A percentile compares a stretch with the other conserved stretches of the same genome.
These are phyloP conservation scores for Cenococcum geophilum DNA, from an alignment of 495 filamentous ascomycete genomes.

Conservation along the genomic window DNA sequence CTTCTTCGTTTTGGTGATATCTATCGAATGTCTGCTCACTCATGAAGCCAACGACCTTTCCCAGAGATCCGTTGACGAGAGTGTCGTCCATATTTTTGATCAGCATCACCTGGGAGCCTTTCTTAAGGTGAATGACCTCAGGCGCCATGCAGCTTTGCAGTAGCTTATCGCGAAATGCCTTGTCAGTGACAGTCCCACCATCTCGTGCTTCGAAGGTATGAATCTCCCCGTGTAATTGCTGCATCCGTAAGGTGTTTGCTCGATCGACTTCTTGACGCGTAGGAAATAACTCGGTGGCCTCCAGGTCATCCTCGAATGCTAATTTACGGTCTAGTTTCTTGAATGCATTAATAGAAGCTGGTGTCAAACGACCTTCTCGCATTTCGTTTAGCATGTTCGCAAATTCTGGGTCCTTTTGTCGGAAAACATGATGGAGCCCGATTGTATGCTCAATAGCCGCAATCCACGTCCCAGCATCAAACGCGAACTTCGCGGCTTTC, in stretches of 20 bases:
- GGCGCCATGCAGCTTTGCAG: constrained; percentile 92
- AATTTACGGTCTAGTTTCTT: constrained; percentile 62
- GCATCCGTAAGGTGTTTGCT: constrained; percentile 72
- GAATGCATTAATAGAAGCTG: constrained; percentile 65
- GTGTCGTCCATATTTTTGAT: constrained; percentile 97
- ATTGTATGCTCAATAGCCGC: constrained; percentile 94
- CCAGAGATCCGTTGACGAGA: constrained; percentile 89
- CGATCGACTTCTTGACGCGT: constrained; percentile 84
- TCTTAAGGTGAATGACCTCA: constrained; percentile 67
- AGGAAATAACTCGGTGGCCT: constrained; percentile 92
- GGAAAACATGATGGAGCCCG: constrained; percentile 89
- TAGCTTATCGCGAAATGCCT: constrained; percentile 62
- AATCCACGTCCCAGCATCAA: constrained; percentile 84
- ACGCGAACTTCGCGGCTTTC: constrained; percentile 75
- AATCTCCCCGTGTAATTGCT: constrained; percentile 58
- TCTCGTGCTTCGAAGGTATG: constrained; percentile 67
- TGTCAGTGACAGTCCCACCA: constrained; percentile 65
- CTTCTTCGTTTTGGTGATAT: constrained; percentile 52
- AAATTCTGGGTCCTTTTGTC: constrained; percentile 92
- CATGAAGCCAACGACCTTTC: constrained; percentile 82
- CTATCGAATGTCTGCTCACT: constrained; percentile 68
- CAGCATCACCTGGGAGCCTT: constrained; percentile 95
- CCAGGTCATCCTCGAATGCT: constrained; percentile 65
- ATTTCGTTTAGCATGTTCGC: constrained; percentile 96
- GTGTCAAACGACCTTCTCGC: constrained; percentile 74